Conservation (phyloP, 2,329 filamentous ascomycete species). For the Tolypocladium album region DNA sequence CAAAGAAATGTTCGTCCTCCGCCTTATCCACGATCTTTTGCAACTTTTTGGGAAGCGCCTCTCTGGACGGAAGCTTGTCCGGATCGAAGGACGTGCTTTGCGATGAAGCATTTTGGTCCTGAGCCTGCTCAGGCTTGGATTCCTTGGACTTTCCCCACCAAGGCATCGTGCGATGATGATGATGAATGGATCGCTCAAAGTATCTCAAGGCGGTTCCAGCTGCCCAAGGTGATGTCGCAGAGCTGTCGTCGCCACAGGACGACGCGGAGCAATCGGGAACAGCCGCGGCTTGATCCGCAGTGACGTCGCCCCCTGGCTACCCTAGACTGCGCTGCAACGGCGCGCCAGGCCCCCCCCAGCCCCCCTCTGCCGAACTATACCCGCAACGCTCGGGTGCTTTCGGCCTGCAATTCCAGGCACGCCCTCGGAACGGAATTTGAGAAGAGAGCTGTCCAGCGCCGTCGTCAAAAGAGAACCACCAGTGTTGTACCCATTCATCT, state of each 20-base stretch:
- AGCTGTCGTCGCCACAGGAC: neutral
- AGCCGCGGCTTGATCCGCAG: neutral
- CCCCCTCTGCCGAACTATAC: conserved; percentile 15
- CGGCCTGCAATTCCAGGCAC: conserved; percentile 23
- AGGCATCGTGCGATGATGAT: conserved; percentile 15
- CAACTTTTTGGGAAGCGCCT: conserved; percentile 42
- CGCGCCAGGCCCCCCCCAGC: too few relatives aligned
- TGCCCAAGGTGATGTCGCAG: neutral
- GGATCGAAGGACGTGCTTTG: conserved; percentile 27
- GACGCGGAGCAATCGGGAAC: neutral
- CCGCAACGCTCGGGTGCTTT: conserved; percentile 9
- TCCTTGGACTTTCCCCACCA: conserved; percentile 33
- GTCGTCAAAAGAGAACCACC: conserved; percentile 11
- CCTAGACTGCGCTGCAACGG: neutral
- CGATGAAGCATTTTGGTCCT: conserved; percentile 12
- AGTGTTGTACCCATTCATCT: conserved; percentile 16
- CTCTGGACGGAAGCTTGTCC: conserved; percentile 33
- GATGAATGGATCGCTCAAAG: neutral
- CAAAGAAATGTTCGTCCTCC: conserved; percentile 62
- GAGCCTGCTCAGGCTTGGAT: conserved; percentile 17
- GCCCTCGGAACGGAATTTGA: conserved; percentile 11
- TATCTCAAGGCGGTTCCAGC: neutral
- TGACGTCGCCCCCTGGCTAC: neutral
- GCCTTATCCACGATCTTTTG: conserved; percentile 48
- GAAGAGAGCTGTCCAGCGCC: conserved; percentile 4